Evolutionary conservation across 441 rosid species (phyloP), one percentile per base, ranked within the genome.

Genomic region (Gossypium lobatum): DNA sequence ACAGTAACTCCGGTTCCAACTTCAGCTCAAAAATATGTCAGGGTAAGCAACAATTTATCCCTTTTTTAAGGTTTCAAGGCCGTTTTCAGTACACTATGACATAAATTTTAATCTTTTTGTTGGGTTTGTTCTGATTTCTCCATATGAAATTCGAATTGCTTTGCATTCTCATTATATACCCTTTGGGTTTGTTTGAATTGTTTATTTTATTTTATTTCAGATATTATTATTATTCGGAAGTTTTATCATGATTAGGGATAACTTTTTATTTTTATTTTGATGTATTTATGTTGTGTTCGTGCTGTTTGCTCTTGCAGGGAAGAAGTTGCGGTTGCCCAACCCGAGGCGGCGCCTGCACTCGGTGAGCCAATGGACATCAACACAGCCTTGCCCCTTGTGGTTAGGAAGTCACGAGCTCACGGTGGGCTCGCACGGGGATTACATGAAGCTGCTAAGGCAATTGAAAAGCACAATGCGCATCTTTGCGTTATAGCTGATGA

Each of bases 401-500:
- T 95, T 6, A 89, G 88, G 80, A 95, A 93, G 75, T 86, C 98
- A 2, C 81, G 85, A 76, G 89, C 96, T 54, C 87, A 93, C 34
- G 93, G 97, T 16, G 97, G 97, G n/a, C 95, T 95, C 34, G 79
- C 82, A 3, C 89, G 90, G 11, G 98, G 98, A 20, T 88, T 95
- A 26, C 97, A 91, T 3, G 94, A 93, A 73, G 83, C 88, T 8
- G 94, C 97, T 1, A 95, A 94, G 85, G 87, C 90, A 64, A 86
- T 95, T 25, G 98, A 95, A 82, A 91, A 92, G 88, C 89, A 89
- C 63, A 83, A 80, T 1, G 97, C 90, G 10, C 90, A 87, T 83
- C 92, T 95, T 1, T 87, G 91, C 75, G 88, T 94, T 6, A 71
- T 95, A 82, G 98, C 98, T 14, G 97, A 95, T 77, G 97, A 92